Evolutionary conservation across 768 basidiomycete genomes (phyloP).

Genomic region (Coprinopsis marcescibilis): DNA sequence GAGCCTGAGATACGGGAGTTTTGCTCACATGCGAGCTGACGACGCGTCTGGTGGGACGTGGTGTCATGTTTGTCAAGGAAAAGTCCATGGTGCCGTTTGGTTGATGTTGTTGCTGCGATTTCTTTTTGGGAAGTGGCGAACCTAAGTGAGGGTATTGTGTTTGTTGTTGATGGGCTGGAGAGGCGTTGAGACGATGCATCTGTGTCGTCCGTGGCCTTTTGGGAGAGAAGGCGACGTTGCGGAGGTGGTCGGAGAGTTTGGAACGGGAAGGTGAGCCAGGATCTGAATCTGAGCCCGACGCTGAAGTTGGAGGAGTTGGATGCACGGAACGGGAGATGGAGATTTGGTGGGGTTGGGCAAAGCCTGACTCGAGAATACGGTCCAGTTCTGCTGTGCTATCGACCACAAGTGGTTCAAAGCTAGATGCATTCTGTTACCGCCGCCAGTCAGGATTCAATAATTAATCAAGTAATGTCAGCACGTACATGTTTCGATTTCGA

Average conservation of each 20-base stretch:
- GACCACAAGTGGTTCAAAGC: constrained; percentile 53
- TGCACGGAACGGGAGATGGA: constrained; percentile 32
- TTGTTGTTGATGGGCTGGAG: background rate
- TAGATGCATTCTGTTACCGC: constrained; percentile 27
- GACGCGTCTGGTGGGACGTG: constrained; percentile 26
- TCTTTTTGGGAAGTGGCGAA: constrained; percentile 7
- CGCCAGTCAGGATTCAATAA: background rate
- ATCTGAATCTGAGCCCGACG: constrained; percentile 49
- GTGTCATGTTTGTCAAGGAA: constrained; percentile 22
- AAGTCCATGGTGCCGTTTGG: background rate
- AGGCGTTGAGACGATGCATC: constrained; percentile 20
- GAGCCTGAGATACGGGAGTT: constrained; percentile 24
- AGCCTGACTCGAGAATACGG: constrained; percentile 51
- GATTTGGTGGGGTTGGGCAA: constrained; percentile 28
- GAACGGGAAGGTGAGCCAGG: constrained; percentile 44
- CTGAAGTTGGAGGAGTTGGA: constrained; percentile 43
- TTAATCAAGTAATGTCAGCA: background rate
- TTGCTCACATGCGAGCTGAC: constrained; percentile 23
- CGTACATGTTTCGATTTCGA: constrained; percentile 36
- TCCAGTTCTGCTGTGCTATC: constrained; percentile 61
- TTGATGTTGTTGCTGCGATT: background rate
- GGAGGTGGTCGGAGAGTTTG: constrained; percentile 65
- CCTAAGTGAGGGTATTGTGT: constrained; percentile 3
- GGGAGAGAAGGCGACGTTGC: constrained; percentile 68
- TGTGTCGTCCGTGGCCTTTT: constrained; percentile 55